Conservation (phyloP, 2,329 filamentous ascomycete genomes). For the Ploettnerulaceae sp. region DNA sequence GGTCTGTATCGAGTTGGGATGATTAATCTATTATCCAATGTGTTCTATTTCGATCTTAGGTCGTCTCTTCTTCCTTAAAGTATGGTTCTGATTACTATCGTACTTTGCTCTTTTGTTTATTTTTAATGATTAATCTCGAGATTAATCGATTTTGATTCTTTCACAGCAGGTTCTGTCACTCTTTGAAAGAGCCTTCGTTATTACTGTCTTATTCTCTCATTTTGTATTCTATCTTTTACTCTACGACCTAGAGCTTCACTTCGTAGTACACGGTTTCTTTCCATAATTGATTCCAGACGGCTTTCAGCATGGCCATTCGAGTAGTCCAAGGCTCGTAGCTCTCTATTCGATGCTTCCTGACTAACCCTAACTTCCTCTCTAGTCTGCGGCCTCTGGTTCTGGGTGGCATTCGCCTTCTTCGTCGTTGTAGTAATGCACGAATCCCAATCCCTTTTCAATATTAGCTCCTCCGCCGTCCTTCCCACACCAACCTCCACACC, state of each 20-base stretch:
- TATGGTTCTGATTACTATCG: no score
- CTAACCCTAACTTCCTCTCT: neutral
- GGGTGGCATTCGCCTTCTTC: slow-evolving; percentile 27
- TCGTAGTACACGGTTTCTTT: no score
- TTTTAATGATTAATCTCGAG: no score
- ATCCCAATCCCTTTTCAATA: slow-evolving; percentile 12
- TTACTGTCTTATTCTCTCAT: neutral
- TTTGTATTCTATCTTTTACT: neutral
- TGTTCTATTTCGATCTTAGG: no score
- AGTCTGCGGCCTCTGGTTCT: slow-evolving; percentile 30
- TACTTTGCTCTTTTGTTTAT: no score
- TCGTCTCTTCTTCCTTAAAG: no score
- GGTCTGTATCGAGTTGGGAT: no score
- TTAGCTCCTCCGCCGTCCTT: neutral
- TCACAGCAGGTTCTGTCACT: no score
- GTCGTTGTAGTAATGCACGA: slow-evolving; percentile 24
- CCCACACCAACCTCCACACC: slow-evolving; percentile 1
- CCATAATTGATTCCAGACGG: no score
- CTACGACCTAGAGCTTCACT: neutral
- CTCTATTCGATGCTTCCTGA: neutral
- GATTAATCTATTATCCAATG: no score
- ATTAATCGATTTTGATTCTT: no score
- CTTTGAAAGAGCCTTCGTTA: no score
- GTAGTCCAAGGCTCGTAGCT: slow-evolving; percentile 23
- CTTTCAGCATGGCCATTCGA: slow-evolving; percentile 25